These are phyloP conservation scores for Pleurotus djamor DNA, from an alignment of 768 basidiomycete genomes.

Conservation along the genomic window DNA sequence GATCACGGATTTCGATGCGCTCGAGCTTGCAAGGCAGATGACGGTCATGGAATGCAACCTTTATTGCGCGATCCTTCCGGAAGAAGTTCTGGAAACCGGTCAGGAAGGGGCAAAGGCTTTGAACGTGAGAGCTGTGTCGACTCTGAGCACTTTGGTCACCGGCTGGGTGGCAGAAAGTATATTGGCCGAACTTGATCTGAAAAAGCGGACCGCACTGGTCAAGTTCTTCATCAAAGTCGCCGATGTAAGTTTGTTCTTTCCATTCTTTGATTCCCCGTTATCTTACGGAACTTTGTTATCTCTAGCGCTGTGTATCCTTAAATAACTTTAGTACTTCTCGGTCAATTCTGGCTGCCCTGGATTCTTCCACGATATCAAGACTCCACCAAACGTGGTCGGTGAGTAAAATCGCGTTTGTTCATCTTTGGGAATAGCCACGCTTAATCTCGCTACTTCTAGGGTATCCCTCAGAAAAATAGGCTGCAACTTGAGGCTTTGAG, in stretches of 20 bases:
- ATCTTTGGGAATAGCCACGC: background rate
- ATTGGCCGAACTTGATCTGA: slow-evolving; percentile 84
- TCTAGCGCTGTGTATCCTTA: slow-evolving; percentile 78
- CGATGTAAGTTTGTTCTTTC: slow-evolving; percentile 55
- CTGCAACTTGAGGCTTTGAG: slow-evolving; percentile 75
- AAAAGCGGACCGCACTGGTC: slow-evolving; percentile 73
- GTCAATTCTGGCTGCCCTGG: slow-evolving; percentile 90
- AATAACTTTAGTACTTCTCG: slow-evolving; percentile 93
- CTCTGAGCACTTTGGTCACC: slow-evolving; percentile 89
- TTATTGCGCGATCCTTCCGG: slow-evolving; percentile 83
- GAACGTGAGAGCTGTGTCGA: slow-evolving; percentile 82
- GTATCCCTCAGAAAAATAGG: slow-evolving; percentile 83
- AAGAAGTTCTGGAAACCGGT: slow-evolving; percentile 85
- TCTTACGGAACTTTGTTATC: background rate
- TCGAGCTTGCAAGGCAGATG: slow-evolving; percentile 91
- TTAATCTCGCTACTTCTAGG: slow-evolving; percentile 36
- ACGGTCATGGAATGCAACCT: slow-evolving; percentile 91
- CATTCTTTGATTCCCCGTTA: slow-evolving; percentile 7
- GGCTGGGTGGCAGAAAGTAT: slow-evolving; percentile 97
- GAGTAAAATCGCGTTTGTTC: slow-evolving; percentile 25
- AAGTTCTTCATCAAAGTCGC: slow-evolving; percentile 95
- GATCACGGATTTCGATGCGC: slow-evolving; percentile 88
- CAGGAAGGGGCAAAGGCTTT: slow-evolving; percentile 62
- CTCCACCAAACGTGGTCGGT: slow-evolving; percentile 94
- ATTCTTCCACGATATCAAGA: slow-evolving; percentile 92